These are phyloP conservation scores for Schwanniomyces vanrijiae DNA, from an alignment of 805 yeast species.

Conservation along the genomic window DNA sequence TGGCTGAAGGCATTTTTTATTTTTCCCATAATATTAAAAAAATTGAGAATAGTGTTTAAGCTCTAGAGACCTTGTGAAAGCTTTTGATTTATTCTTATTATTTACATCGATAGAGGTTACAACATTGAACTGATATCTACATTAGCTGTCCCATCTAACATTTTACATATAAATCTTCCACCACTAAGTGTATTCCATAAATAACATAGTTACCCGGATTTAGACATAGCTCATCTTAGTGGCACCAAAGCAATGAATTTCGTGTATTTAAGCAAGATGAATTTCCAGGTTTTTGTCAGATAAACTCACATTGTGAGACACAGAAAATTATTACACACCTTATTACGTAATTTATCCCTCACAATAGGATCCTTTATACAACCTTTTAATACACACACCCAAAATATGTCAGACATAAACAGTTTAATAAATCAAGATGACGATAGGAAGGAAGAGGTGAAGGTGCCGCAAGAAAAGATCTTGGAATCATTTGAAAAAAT, in stretches of 20 bases:
- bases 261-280: slow-evolving; percentile 9
- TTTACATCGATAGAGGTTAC: no score
- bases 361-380: background rate
- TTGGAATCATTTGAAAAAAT: slow-evolving; percentile 46
- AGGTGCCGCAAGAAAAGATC: slow-evolving; percentile 32
- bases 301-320: background rate
- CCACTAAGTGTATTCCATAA: background rate
- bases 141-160: no score
- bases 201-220: background rate
- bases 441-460: slow-evolving; percentile 3
- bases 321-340: background rate
- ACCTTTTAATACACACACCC: no score
- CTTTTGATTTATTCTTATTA: no score
- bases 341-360: background rate
- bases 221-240: background rate
- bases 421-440: slow-evolving; percentile 7
- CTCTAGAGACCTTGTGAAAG: no score
- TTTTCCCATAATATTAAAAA: background rate
- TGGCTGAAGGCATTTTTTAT: slow-evolving; percentile 15
- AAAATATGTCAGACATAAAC: slow-evolving; percentile 6
- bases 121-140: no score
- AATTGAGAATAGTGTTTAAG: no score
- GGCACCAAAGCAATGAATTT: background rate
- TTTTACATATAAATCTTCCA: background rate
- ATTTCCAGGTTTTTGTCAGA: slow-evolving; percentile 5